Evolutionary conservation across 2,329 filamentous ascomycete genomes (phyloP).

Genomic region (Trichophyton simii): DNA sequence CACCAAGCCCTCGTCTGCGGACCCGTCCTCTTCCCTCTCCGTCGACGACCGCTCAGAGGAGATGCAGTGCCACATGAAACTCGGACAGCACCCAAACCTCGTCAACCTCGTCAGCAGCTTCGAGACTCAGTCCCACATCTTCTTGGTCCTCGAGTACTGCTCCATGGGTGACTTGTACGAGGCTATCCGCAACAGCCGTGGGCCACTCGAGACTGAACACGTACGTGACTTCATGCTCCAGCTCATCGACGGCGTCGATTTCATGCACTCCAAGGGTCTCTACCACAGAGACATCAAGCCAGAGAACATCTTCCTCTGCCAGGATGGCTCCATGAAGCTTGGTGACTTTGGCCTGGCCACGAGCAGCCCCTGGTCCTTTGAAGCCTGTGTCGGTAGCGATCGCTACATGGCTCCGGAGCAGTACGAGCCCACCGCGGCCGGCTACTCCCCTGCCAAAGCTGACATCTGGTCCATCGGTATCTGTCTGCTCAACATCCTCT

Average conservation of each 20-base stretch:
- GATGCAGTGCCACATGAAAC: slow-evolving; percentile 59
- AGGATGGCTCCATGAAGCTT: slow-evolving; percentile 82
- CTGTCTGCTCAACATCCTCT: slow-evolving; percentile 89
- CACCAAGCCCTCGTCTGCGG: slow-evolving; percentile 61
- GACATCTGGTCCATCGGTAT: slow-evolving; percentile 97
- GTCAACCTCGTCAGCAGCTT: slow-evolving; percentile 87
- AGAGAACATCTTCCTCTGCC: slow-evolving; percentile 92
- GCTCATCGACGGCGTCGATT: slow-evolving; percentile 76
- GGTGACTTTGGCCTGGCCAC: slow-evolving; percentile 94
- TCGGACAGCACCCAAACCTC: slow-evolving; percentile 75
- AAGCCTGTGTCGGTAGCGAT: slow-evolving; percentile 90
- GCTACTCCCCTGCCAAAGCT: slow-evolving; percentile 85
- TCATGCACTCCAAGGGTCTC: slow-evolving; percentile 80
- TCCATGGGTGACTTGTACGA: slow-evolving; percentile 93
- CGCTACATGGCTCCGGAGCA: slow-evolving; percentile 99
- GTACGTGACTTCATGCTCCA: slow-evolving; percentile 96
- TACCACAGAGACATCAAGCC: slow-evolving; percentile 99
- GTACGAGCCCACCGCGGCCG: slow-evolving; percentile 74
- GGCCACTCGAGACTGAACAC: slow-evolving; percentile 87
- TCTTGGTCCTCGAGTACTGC: slow-evolving; percentile 91
- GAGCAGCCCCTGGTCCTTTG: slow-evolving; percentile 76
- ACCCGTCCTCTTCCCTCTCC: slow-evolving; percentile 50
- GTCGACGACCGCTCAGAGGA: slow-evolving; percentile 59
- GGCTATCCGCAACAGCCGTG: slow-evolving; percentile 78
- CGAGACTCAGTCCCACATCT: slow-evolving; percentile 80